Conservation (phyloP, 176 grass and related monocot species). For the Guadua angustifolia region DNA sequence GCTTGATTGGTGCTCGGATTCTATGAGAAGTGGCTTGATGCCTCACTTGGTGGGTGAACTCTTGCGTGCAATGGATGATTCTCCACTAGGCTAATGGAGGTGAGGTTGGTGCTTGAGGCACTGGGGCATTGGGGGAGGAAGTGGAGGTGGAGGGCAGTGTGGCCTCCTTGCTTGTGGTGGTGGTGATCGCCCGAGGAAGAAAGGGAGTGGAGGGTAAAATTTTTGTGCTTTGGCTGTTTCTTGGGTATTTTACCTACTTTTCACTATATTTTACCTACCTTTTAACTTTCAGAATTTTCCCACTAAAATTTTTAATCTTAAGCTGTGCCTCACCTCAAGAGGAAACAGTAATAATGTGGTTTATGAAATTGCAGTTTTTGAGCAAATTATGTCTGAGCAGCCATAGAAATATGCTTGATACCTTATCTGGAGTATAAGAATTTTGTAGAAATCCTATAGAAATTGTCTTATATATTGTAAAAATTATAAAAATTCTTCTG, state of each 20-base stretch:
- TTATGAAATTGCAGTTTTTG: neutral
- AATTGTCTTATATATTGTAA: neutral
- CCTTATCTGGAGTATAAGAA: neutral
- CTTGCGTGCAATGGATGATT: slow-evolving; percentile 40
- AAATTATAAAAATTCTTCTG: neutral
- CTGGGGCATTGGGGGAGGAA: neutral
- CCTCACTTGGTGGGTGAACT: neutral
- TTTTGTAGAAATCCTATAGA: neutral
- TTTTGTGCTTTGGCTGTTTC: neutral
- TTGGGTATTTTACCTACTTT: neutral
- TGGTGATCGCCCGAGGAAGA: slow-evolving; percentile 29
- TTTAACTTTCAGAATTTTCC: neutral
- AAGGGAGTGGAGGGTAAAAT: slow-evolving; percentile 3
- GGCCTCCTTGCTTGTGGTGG: slow-evolving; percentile 34
- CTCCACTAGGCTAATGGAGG: slow-evolving; percentile 16
- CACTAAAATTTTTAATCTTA: neutral
- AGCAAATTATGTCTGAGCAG: neutral
- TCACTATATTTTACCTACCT: neutral
- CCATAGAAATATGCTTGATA: neutral
- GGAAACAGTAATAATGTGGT: neutral
- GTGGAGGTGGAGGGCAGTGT: slow-evolving; percentile 27
- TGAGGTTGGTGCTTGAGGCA: neutral
- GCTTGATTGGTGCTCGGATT: slow-evolving; percentile 1
- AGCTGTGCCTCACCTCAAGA: neutral
- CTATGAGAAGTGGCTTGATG: neutral